phyloP scores from a whole-genome alignment of 768 basidiomycete species.

The Boletellus emodensis region DNA sequence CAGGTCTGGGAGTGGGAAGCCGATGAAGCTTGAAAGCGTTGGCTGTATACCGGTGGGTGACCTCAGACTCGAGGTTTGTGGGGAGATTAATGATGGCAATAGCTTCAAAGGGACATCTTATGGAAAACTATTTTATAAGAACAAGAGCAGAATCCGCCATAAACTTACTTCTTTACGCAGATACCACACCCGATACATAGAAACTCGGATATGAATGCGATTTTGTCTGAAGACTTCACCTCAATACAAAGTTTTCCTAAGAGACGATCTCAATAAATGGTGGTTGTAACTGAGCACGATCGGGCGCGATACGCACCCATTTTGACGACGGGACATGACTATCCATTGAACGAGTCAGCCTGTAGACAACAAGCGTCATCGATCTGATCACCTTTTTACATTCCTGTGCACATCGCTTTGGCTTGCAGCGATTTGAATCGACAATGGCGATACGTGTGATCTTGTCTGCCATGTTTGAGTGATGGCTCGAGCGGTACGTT shows the following conservation, averaged over 20 bases:
- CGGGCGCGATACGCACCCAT: conserved; percentile 62
- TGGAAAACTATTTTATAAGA: conserved; percentile 1
- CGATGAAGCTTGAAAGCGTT: conserved; percentile 99
- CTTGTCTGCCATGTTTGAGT: conserved; percentile 73
- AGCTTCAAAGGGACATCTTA: conserved; percentile 97
- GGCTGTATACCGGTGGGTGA: conserved; percentile 97
- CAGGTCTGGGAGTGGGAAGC: conserved; percentile 92
- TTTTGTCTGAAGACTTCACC: conserved; percentile 93
- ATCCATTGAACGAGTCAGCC: conserved; percentile 8
- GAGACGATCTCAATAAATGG: neutral
- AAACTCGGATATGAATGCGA: conserved; percentile 98
- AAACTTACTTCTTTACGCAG: conserved; percentile 93
- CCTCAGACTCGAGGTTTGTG: conserved; percentile 92
- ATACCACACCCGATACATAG: conserved; percentile 99
- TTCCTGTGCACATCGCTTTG: conserved; percentile 95
- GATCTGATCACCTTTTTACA: conserved; percentile 79
- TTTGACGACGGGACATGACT: conserved; percentile 95
- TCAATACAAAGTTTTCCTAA: conserved; percentile 97
- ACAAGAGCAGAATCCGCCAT: neutral
- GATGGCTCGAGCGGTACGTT: neutral
- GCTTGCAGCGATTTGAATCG: conserved; percentile 89
- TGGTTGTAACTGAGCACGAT: neutral
- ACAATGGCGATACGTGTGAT: conserved; percentile 98
- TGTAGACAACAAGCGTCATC: conserved; percentile 1
- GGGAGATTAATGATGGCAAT: conserved; percentile 99